Conservation (phyloP, 2,329 filamentous ascomycete genomes). For the Alternaria postmessia region DNA sequence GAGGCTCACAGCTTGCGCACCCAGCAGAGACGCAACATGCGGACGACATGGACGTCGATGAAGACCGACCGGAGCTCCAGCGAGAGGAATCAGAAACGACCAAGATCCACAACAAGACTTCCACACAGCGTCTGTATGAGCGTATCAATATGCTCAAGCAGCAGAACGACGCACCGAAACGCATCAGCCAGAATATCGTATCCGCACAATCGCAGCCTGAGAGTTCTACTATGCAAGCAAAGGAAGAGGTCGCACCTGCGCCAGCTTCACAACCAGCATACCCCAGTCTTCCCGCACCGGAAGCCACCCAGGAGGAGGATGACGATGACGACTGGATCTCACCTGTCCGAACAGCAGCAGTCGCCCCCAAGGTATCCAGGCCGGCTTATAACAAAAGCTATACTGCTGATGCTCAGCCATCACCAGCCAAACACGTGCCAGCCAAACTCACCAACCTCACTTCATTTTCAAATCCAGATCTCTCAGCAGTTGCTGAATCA, state of each 20-base stretch:
- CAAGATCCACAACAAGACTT: constrained; percentile 79
- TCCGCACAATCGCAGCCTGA: constrained; percentile 38
- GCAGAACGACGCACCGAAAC: constrained; percentile 51
- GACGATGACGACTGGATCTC: constrained; percentile 66
- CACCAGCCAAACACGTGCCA: constrained; percentile 53
- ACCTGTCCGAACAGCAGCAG: constrained; percentile 55
- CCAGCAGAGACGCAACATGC: constrained; percentile 52
- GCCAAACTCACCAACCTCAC: constrained; percentile 58
- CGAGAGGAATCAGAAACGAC: constrained; percentile 61
- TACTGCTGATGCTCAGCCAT: constrained; percentile 59
- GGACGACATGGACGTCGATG: constrained; percentile 63
- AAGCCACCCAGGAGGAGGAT: constrained; percentile 26
- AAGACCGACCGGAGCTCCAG: constrained; percentile 51
- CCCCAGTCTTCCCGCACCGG: constrained; percentile 48
- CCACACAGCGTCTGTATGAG: constrained; percentile 92
- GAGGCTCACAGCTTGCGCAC: constrained; percentile 52
- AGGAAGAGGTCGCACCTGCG: constrained; percentile 39
- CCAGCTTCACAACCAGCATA: constrained; percentile 49
- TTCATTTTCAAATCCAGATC: constrained; percentile 54
- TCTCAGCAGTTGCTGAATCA: constrained; percentile 52
- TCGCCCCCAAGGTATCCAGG: constrained; percentile 44
- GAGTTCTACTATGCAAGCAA: constrained; percentile 50
- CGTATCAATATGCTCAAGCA: constrained; percentile 81
- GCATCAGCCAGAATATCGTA: constrained; percentile 50
- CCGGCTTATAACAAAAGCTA: constrained; percentile 67